These are phyloP conservation scores for Haplosporangium gracile DNA, from an alignment of 192 early-diverging fungal species.

Conservation along the genomic window DNA sequence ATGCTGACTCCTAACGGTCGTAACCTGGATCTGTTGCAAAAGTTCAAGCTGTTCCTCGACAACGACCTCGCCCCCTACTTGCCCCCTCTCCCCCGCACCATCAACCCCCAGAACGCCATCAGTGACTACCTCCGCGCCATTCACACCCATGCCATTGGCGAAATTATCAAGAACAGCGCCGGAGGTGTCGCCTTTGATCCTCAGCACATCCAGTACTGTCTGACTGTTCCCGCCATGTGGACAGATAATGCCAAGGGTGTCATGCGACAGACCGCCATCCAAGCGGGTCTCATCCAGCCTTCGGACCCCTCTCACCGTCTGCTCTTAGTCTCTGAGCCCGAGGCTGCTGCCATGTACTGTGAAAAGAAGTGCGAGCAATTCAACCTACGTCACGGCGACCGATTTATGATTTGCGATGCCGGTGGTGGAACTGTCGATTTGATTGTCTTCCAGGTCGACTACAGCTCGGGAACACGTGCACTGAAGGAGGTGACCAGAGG, in stretches of 20 bases:
- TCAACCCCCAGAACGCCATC: constrained; percentile 63
- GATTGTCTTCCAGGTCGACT: constrained; percentile 65
- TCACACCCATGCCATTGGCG: constrained; percentile 59
- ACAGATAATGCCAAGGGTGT: constrained; percentile 64
- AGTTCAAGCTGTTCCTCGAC: constrained; percentile 64
- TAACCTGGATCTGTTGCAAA: constrained; percentile 59
- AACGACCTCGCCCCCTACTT: constrained; percentile 61
- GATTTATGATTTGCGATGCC: constrained; percentile 70
- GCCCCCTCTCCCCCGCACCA: constrained; percentile 54
- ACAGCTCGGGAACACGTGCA: constrained; percentile 52
- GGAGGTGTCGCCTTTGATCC: constrained; percentile 52
- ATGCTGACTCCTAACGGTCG: constrained; percentile 56
- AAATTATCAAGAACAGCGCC: constrained; percentile 59
- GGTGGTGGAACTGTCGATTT: constrained; percentile 69
- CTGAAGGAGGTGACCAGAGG: constrained; percentile 62
- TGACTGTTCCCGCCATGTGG: constrained; percentile 70
- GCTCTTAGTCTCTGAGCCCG: constrained; percentile 65
- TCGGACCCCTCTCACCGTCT: constrained; percentile 60
- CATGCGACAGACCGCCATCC: constrained; percentile 66
- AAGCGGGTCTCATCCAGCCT: constrained; percentile 62
- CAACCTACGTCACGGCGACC: constrained; percentile 61
- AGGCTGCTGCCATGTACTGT: constrained; percentile 69
- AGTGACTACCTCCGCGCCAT: constrained; percentile 62
- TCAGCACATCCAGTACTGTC: constrained; percentile 59
- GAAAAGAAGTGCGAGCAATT: constrained; percentile 68